A percentile compares a stretch with the other conserved stretches of the same genome.
phyloP scores from a whole-genome alignment of 768 basidiomycete species.

The Collybiopsis luxurians region DNA sequence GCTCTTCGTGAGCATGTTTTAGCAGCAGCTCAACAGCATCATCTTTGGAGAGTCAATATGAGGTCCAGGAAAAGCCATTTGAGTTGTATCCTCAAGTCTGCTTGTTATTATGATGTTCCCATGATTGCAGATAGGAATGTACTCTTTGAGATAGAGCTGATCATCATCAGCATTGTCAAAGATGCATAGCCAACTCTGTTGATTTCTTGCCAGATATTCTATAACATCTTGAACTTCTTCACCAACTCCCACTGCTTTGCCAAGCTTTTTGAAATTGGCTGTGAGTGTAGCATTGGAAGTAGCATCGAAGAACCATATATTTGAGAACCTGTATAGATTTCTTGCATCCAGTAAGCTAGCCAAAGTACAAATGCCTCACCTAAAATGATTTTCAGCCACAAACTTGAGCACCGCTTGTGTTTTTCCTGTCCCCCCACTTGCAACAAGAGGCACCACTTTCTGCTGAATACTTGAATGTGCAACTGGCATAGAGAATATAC shows the following conservation, averaged over 20 bases:
- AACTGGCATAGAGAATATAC: not conserved
- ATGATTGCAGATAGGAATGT: constrained; percentile 7
- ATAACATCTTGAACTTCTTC: constrained; percentile 1
- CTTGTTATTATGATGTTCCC: constrained; percentile 13
- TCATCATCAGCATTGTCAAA: not conserved
- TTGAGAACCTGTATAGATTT: no score
- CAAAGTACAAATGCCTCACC: not conserved
- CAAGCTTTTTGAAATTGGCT: constrained; percentile 1
- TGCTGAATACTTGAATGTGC: not conserved
- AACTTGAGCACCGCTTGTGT: not conserved
- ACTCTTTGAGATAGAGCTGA: not conserved
- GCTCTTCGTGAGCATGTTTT: not conserved
- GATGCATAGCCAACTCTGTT: constrained; percentile 10
- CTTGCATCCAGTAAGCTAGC: no score
- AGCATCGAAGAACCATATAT: constrained; percentile 1
- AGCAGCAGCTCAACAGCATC: constrained; percentile 8
- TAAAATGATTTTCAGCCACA: not conserved
- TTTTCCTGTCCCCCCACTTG: not conserved
- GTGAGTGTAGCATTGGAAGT: constrained; percentile 6
- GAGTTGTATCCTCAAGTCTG: constrained; percentile 4
- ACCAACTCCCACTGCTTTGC: not conserved
- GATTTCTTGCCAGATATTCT: constrained; percentile 1
- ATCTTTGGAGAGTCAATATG: not conserved
- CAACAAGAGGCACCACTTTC: not conserved
- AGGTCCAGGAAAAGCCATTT: not conserved